Base-by-base conservation (phyloP, 2,329 filamentous ascomycete species). In the Chaetomium globosum region DNA sequence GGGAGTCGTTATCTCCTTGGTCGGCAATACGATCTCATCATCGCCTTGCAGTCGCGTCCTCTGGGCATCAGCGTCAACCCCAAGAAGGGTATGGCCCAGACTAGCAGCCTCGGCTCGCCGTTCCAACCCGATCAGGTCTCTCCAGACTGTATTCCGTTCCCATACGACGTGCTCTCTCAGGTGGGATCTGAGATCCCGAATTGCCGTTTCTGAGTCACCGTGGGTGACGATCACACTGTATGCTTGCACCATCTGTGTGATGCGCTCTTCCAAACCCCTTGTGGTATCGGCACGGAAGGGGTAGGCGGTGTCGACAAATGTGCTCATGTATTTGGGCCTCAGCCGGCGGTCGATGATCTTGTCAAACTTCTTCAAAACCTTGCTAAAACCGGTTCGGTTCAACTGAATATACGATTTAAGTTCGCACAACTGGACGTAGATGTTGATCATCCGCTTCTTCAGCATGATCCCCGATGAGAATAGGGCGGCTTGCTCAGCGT, bases 81-180 rank as follows among this genome's bases (percentile, higher is more conserved):
- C 93, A 2, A 98, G 85, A 62, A 98, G 82, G 0, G 92, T 91
- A 69, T 90, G 87, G 26, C 95, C 95, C 69, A 99, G 84, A 71
- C 94, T 95, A 9, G 94, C 94, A 9, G 95, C 96, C 78, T 98
- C 94, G 1, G 92, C 92, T 75, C 96, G 93, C 26, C 95, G 86
- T 80, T 99, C 96, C 71, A 99, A 94, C 61, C 94, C 95, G 75
- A 99, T 99, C 87, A 99, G 95, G 73, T 99, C 95, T 79, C 96
- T 85, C 95, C 95, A 99, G 21, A 99, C 95, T 0, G 95, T 99
- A 75, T 99, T 99, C 64, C 95, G 87, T 77, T 99, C 96, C 96
- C 95, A 99, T 0, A 98, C 94, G 23, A 99, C 93, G 76, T 99
- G 95, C 78, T 99, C 96, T 64, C 95, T 85, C 30, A 99, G 84